Evolutionary conservation across 2,329 filamentous ascomycete genomes (phyloP), one percentile per base, ranked within the genome.

Genomic region (Scortechinia acanthostroma): DNA sequence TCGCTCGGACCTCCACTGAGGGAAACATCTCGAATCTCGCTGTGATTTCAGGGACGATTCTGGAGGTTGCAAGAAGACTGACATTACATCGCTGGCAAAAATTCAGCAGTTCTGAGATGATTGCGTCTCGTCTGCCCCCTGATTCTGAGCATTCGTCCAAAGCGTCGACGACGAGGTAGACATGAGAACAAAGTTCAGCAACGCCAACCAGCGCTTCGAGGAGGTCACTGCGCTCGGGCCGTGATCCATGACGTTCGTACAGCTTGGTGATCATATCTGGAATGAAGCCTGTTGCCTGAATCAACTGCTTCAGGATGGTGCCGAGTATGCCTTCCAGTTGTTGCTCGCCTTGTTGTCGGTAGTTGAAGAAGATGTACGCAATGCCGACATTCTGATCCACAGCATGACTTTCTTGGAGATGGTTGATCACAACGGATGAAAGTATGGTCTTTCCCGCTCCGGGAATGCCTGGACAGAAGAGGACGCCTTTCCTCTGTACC

Each of bases 391-490:
- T n/a, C 25, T 30, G 25, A 30, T 10, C 25, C 10, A n/a, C 25
- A n/a, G n/a, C n/a, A n/a, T 10, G 25, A 30, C 25, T 30, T 10
- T n/a, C 25, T 19, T 40, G 17, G 35, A 10, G 13, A 40, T 19
- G 35, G 17, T 40, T 13, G 20, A 40, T 6, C n/a, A n/a, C n/a
- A n/a, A n/a, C n/a, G n/a, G n/a, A n/a, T n/a, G n/a, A n/a, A n/a
- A n/a, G n/a, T n/a, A n/a, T n/a, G n/a, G 35, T 40, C 35, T 40
- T 40, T 10, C 35, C 35, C 6, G 35, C 35, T 13, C 35, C 35
- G 17, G 35, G 35, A 13, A 40, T 40, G 10, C 35, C 35, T 10
- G 10, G 35, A 19, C 35, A 40, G 17, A 40, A 40, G 20, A 40
- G 35, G 17, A 13, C n/a, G n/a, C n/a, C 25, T n/a, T 30, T 30